phyloP scores from a whole-genome alignment of 1,284 basidiomycete genomes.

The Rhodotorula glutinis region DNA sequence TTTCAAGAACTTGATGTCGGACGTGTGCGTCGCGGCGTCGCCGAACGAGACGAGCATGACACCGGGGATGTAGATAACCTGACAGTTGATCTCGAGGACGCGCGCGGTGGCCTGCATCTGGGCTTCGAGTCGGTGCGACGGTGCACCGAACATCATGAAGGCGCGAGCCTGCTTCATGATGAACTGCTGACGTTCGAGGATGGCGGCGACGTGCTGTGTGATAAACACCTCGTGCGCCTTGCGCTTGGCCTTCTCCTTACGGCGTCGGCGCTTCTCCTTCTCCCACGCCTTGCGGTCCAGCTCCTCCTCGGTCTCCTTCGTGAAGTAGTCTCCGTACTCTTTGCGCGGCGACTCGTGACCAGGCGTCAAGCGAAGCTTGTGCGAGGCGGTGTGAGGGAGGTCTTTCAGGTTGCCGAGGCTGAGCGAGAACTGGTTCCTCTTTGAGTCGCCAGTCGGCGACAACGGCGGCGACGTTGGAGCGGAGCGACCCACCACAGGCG shows the following conservation, averaged over 20 bases:
- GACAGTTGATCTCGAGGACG: conserved; percentile 78
- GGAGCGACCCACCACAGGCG: conserved; percentile 18
- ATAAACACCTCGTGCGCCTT: conserved; percentile 69
- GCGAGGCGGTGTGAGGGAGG: conserved; percentile 8
- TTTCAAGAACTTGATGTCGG: conserved; percentile 78
- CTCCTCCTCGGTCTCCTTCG: conserved; percentile 50
- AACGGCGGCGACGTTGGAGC: conserved; percentile 10
- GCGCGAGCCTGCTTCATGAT: conserved; percentile 81
- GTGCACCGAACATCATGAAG: conserved; percentile 93
- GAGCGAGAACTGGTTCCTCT: conserved; percentile 27
- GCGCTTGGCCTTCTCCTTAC: conserved; percentile 58
- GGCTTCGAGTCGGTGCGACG: conserved; percentile 80
- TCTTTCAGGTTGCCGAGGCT: conserved; percentile 30
- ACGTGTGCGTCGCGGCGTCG: conserved; percentile 77
- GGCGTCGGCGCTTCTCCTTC: conserved; percentile 53
- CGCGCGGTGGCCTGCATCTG: conserved; percentile 81
- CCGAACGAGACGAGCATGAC: conserved; percentile 64
- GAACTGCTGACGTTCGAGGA: conserved; percentile 75
- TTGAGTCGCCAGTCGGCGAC: conserved; percentile 17
- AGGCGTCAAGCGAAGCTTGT: conserved; percentile 18
- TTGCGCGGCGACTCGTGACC: conserved; percentile 27
- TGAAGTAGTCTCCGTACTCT: conserved; percentile 47
- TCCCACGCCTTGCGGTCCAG: conserved; percentile 54
- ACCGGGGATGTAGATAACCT: conserved; percentile 82
- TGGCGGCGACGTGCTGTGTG: conserved; percentile 54